A percentile compares a stretch with the other conserved stretches of the same genome.
Conservation (phyloP, 2,329 filamentous ascomycete genomes). For the Colletotrichum eremochloae region DNA sequence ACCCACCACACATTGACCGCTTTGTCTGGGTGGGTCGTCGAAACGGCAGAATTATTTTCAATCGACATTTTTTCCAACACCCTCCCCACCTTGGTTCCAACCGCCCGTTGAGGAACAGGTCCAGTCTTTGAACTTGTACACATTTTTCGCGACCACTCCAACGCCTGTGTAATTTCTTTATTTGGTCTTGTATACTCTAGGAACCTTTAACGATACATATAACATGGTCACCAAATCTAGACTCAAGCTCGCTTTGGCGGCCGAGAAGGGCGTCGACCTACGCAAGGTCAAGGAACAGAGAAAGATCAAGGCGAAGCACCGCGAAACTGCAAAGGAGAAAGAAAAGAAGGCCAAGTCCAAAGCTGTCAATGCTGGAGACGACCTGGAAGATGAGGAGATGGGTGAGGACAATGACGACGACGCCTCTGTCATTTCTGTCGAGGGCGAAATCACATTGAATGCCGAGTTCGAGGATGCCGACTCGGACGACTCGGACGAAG, state of each 20-base stretch:
- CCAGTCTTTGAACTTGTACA: constrained; percentile 16
- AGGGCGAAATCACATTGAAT: constrained; percentile 50
- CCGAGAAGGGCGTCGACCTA: constrained; percentile 68
- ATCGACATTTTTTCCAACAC: constrained; percentile 22
- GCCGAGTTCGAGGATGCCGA: constrained; percentile 40
- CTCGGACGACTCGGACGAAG: constrained; percentile 46
- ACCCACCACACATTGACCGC: constrained; percentile 17
- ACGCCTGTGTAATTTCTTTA: not conserved
- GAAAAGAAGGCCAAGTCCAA: constrained; percentile 47
- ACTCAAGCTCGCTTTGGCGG: constrained; percentile 66
- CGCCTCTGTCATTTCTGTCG: constrained; percentile 43
- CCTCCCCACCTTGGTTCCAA: constrained; percentile 23
- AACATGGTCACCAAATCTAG: constrained; percentile 62
- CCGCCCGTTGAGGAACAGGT: constrained; percentile 20
- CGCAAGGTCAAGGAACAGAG: constrained; percentile 65
- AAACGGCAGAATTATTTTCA: constrained; percentile 41
- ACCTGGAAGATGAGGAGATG: constrained; percentile 51
- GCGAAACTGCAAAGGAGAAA: constrained; percentile 52
- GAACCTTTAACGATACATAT: constrained; percentile 1
- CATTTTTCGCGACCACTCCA: constrained; percentile 10
- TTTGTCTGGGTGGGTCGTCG: not conserved
- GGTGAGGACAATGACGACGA: constrained; percentile 47
- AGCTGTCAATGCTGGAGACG: constrained; percentile 40
- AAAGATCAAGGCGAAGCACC: constrained; percentile 59
- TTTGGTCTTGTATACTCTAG: not conserved